Conservation (phyloP, 805 yeast species). For the Yarrowia sp. region DNA sequence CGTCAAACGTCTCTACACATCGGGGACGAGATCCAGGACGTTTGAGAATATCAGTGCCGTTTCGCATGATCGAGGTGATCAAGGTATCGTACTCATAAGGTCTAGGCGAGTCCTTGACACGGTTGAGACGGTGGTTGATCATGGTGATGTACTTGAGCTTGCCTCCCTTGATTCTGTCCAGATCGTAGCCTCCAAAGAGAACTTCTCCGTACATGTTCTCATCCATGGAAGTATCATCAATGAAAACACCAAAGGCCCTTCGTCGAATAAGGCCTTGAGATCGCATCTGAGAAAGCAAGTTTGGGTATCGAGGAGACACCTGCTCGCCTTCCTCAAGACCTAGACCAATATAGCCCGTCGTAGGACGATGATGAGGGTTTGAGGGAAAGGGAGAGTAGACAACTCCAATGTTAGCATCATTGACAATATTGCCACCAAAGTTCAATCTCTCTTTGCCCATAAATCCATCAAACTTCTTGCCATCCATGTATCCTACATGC, state of each 20-base stretch:
- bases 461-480: background rate
- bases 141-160: conserved; percentile 4
- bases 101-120: conserved; percentile 1
- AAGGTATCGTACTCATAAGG: conserved; percentile 12
- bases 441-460: background rate
- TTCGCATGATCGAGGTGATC: conserved; percentile 1
- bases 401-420: background rate
- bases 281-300: background rate
- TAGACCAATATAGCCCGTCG: background rate
- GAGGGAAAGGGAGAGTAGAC: background rate
- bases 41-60: background rate
- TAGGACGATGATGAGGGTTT: background rate
- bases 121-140: background rate
- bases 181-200: conserved; percentile 26
- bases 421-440: background rate
- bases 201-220: background rate
- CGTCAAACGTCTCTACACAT: conserved; percentile 11
- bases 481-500: background rate
- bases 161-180: conserved; percentile 1
- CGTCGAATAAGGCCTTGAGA: background rate
- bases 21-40: conserved; percentile 18
- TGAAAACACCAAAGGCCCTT: conserved; percentile 14
- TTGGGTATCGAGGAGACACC: conserved; percentile 1
- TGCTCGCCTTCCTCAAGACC: conserved; percentile 9
- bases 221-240: background rate